Conservation (phyloP, 2,329 filamentous ascomycete species). For the Dothideomycetes sp. region DNA sequence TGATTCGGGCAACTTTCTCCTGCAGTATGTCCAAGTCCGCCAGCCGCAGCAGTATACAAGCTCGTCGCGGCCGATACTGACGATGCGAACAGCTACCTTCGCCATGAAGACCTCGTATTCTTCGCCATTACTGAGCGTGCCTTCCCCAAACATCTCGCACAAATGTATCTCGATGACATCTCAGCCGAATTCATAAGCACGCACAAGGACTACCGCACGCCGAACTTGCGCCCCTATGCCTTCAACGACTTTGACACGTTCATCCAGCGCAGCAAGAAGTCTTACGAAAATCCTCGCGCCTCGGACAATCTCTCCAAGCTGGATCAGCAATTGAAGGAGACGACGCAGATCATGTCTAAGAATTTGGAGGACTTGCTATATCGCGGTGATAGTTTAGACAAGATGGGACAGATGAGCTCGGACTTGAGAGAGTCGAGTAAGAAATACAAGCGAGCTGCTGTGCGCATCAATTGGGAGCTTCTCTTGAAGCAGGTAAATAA, state of each 20-base stretch:
- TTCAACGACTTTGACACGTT: constrained; percentile 98
- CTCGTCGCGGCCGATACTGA: too few species aligned
- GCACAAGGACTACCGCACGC: constrained; percentile 70
- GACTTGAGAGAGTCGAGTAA: constrained; percentile 82
- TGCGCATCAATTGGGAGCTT: constrained; percentile 96
- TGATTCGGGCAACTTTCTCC: constrained; percentile 69
- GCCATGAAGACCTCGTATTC: constrained; percentile 76
- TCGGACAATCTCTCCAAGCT: constrained; percentile 88
- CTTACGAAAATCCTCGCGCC: constrained; percentile 86
- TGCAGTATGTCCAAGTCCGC: constrained; percentile 56
- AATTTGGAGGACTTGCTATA: constrained; percentile 98
- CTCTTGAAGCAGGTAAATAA: constrained; percentile 67
- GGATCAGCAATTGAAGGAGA: constrained; percentile 93
- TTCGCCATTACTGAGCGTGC: constrained; percentile 86
- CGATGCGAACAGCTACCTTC: constrained; percentile 57
- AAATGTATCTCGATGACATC: constrained; percentile 93
- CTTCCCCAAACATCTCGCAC: constrained; percentile 95
- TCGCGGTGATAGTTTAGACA: constrained; percentile 82
- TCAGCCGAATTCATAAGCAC: constrained; percentile 81
- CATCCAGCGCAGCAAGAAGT: constrained; percentile 83
- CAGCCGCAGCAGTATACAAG: too few species aligned
- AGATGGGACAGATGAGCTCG: constrained; percentile 91
- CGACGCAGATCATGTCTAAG: constrained; percentile 99
- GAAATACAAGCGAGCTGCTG: constrained; percentile 87
- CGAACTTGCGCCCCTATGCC: constrained; percentile 76